These are phyloP conservation scores for Chlorella sp. DNA, from an alignment of 139 green algal genomes.

Conservation along the genomic window DNA sequence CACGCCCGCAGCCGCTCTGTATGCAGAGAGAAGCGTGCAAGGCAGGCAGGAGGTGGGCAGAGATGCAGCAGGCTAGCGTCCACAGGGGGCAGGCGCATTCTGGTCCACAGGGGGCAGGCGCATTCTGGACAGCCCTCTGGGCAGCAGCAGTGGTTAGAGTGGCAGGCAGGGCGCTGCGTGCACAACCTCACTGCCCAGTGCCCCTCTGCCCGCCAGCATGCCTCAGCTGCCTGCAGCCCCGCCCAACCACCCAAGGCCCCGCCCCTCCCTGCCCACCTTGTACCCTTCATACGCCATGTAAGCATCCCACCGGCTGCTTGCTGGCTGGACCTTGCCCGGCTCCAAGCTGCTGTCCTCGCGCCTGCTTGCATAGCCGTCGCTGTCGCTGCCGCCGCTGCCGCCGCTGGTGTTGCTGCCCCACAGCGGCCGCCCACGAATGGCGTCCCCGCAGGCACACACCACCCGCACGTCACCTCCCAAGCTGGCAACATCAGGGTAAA, in stretches of 20 bases:
- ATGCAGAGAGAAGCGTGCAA: not conserved
- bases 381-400: not conserved
- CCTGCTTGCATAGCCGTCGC: not conserved
- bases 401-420: not conserved
- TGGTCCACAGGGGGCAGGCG: no score
- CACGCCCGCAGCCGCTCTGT: constrained; percentile 34
- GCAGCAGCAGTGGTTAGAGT: not conserved
- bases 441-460: constrained; percentile 42
- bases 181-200: not conserved
- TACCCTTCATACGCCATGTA: constrained; percentile 40
- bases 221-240: not conserved
- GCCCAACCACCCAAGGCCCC: not conserved
- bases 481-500: constrained; percentile 39
- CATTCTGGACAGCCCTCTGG: no score
- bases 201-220: not conserved
- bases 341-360: not conserved
- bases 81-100: no score
- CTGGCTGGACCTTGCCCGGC: not conserved
- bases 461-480: constrained; percentile 32
- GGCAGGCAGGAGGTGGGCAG: not conserved
- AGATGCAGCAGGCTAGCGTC: not conserved
- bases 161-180: not conserved
- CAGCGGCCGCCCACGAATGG: constrained; percentile 20
- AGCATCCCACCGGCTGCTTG: not conserved
- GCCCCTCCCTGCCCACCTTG: not conserved